Evolutionary conservation across 768 basidiomycete species (phyloP).

Genomic region (Leucocoprinus sp.): DNA sequence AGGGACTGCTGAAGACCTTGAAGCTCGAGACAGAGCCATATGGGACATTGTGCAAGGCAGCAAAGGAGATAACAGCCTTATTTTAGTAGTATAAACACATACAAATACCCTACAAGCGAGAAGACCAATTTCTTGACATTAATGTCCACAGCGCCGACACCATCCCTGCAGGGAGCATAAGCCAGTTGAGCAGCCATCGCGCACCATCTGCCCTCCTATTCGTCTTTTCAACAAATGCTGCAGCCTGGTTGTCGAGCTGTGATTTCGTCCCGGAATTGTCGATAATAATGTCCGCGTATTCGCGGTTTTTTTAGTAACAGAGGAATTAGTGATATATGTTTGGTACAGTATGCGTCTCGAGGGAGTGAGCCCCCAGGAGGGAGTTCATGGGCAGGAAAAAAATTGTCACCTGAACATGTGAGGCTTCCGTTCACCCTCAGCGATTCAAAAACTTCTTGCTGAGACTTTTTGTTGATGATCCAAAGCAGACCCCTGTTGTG

Average conservation of each 20-base stretch:
- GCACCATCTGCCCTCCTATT: conserved; percentile 44
- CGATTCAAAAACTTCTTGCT: too few species aligned
- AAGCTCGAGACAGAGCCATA: conserved; percentile 44
- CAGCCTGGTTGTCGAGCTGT: conserved; percentile 56
- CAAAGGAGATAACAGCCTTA: too few species aligned
- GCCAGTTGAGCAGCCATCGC: conserved; percentile 50
- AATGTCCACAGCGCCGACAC: conserved; percentile 13
- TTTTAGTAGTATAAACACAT: conserved; percentile 12
- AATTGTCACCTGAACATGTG: conserved; percentile 60
- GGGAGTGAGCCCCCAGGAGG: conserved; percentile 62
- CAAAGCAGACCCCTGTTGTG: too few species aligned
- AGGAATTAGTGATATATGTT: conserved; percentile 80
- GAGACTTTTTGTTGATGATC: too few species aligned
- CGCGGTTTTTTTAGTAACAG: conserved; percentile 67
- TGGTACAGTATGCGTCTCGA: conserved; percentile 57
- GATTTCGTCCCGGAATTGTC: conserved; percentile 78
- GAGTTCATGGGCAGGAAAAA: too few species aligned
- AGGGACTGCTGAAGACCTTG: conserved; percentile 19
- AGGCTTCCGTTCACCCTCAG: too few species aligned
- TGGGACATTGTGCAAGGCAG: too few species aligned
- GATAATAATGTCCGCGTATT: conserved; percentile 79
- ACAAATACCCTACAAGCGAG: conserved; percentile 7
- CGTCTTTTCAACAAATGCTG: conserved; percentile 33
- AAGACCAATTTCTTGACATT: background rate
- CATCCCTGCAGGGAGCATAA: conserved; percentile 46